Evolutionary conservation across 1,284 basidiomycete species (phyloP).

Genomic region (Ustilago sp.): DNA sequence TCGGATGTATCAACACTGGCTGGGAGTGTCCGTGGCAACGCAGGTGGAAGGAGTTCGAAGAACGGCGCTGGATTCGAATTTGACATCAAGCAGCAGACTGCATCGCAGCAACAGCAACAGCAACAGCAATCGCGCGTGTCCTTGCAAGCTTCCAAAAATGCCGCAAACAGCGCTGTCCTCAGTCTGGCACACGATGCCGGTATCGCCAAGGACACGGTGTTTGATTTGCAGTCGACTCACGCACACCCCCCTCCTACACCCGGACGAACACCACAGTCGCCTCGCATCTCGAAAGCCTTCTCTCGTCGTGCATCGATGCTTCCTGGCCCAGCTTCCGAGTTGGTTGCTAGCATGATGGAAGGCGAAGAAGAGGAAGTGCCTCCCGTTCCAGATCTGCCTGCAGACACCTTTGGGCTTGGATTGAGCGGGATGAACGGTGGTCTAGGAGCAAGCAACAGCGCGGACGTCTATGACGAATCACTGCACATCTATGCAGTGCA

Average conservation of each 20-base stretch:
- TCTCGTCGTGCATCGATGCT: constrained; percentile 59
- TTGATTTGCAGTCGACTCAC: constrained; percentile 61
- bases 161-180: constrained; percentile 6
- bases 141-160: background rate
- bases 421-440: constrained; percentile 25
- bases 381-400: constrained; percentile 48
- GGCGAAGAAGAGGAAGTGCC: constrained; percentile 36
- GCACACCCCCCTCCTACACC: constrained; percentile 39
- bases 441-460: background rate
- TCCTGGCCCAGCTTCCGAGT: constrained; percentile 58
- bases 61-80: constrained; percentile 37
- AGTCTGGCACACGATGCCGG: constrained; percentile 32
- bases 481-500: constrained; percentile 65
- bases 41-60: constrained; percentile 16
- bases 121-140: constrained; percentile 11
- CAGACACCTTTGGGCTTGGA: constrained; percentile 29
- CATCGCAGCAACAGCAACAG: constrained; percentile 19
- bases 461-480: constrained; percentile 47
- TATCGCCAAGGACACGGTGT: constrained; percentile 58
- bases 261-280: constrained; percentile 38
- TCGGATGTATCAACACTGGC: constrained; percentile 52
- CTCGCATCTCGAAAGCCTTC: constrained; percentile 58
- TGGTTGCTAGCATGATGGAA: constrained; percentile 43
- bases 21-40: constrained; percentile 28
- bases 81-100: constrained; percentile 44